Evolutionary conservation across 306 rosid genomes (phyloP).

Genomic region (Rosa lucieae): DNA sequence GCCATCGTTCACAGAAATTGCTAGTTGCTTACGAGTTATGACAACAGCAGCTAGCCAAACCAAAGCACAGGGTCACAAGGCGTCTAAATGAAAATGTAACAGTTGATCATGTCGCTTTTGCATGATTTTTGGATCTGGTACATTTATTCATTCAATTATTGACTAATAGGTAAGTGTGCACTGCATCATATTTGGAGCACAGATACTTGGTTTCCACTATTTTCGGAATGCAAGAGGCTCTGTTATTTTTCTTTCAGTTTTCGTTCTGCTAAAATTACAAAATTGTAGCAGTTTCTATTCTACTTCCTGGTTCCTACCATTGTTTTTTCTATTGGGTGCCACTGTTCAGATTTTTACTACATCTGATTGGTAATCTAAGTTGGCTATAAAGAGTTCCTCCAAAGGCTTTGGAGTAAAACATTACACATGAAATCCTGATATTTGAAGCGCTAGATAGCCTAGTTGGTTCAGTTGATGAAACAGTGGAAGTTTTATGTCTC

Average conservation of each 20-base stretch:
- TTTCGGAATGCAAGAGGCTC: slow-evolving; percentile 17
- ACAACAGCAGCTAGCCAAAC: slow-evolving; percentile 65
- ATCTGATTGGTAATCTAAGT: neutral
- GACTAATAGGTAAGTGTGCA: slow-evolving; percentile 19
- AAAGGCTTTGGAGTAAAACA: neutral
- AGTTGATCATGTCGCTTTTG: neutral
- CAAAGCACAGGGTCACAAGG: slow-evolving; percentile 72
- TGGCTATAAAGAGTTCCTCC: neutral
- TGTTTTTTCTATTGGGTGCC: neutral
- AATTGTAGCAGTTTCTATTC: neutral
- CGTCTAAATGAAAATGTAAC: slow-evolving; percentile 50
- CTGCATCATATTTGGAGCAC: neutral
- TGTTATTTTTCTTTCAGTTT: neutral
- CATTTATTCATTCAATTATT: slow-evolving; percentile 42
- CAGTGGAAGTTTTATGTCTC: neutral
- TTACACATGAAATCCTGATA: neutral
- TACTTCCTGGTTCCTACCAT: neutral
- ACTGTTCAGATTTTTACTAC: neutral
- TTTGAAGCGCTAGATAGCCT: neutral
- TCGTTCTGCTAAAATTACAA: neutral
- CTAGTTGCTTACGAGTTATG: slow-evolving; percentile 74
- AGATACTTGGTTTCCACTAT: slow-evolving; percentile 10
- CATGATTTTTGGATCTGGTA: neutral
- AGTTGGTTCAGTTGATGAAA: neutral
- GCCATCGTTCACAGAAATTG: slow-evolving; percentile 90